These are phyloP conservation scores for Colletotrichum lini DNA, from an alignment of 2,329 filamentous ascomycete genomes.

Conservation along the genomic window DNA sequence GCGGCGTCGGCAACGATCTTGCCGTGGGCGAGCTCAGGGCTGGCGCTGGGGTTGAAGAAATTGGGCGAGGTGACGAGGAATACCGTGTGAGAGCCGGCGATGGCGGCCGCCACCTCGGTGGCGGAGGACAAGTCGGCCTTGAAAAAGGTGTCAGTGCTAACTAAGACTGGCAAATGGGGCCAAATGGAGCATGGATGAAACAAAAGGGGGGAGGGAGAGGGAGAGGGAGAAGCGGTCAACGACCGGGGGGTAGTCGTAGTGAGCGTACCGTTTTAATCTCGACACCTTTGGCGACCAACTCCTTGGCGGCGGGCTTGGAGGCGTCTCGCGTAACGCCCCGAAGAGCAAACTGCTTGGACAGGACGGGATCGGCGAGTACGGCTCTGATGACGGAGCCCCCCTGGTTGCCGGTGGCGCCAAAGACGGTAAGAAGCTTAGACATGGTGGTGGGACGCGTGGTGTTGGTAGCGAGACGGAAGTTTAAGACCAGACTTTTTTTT, in stretches of 20 bases:
- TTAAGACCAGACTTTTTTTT: too few relatives aligned
- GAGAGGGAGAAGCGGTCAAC: too few relatives aligned
- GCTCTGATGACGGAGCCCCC: slow-evolving; percentile 62
- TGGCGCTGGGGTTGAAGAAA: slow-evolving; percentile 31
- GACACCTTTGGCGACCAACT: slow-evolving; percentile 57
- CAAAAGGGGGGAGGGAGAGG: too few relatives aligned
- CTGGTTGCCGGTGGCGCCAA: slow-evolving; percentile 65
- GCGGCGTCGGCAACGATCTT: slow-evolving; percentile 58
- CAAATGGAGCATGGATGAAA: too few relatives aligned
- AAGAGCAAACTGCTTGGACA: slow-evolving; percentile 60
- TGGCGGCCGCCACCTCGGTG: slow-evolving; percentile 51
- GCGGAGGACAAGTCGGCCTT: slow-evolving; percentile 58
- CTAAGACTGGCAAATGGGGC: background rate
- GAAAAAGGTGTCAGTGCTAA: background rate
- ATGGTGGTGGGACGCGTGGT: slow-evolving; percentile 21
- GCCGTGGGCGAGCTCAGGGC: slow-evolving; percentile 51
- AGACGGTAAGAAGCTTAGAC: slow-evolving; percentile 55
- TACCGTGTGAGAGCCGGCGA: slow-evolving; percentile 60
- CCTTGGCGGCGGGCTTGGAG: slow-evolving; percentile 56
- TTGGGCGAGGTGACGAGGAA: slow-evolving; percentile 51
- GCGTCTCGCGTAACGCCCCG: slow-evolving; percentile 64
- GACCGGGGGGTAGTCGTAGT: too few relatives aligned
- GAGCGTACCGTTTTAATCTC: slow-evolving; percentile 56
- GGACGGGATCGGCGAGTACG: slow-evolving; percentile 62
- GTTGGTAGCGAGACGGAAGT: too few relatives aligned